Base-by-base conservation (phyloP, 345 rosid genomes). In the Trapa incisa region DNA sequence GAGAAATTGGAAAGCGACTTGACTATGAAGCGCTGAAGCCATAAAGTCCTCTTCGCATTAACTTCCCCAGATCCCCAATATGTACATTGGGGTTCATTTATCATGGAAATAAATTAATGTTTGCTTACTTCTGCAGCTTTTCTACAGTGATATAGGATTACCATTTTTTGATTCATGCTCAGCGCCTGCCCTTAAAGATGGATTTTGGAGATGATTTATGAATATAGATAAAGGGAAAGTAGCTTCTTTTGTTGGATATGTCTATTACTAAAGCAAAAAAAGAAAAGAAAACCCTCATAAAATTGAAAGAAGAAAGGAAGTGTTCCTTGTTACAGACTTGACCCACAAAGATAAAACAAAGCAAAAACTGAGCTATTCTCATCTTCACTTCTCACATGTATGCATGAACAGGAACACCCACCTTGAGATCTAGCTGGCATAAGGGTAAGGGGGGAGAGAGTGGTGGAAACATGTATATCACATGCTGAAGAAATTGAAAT, bases 1-100 rank as follows among this genome's bases (percentile, higher is more conserved):
- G 65, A 52, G 72, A 37, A 69, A 58, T 43, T 33, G 72, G 72
- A 69, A 68, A 75, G 70, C 61, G 70, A 78, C 71, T 73, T 74
- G 62, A 64, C 74, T 45, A 71, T 53, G 74, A 37, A 71, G 41
- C 29, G 29, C 47, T 32, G 50, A 63, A 35, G 14, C 66, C 60
- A 62, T 61, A 69, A 69, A 61, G 72, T 61, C 72, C 67, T 15
- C 37, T 12, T 22, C 35, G 37, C 67, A 58, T 58, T 57, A 57
- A 58, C 63, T 22, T 38, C 63, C 38, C 32, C 63, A 32, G 37
- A 4, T 16, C 54, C 54, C 22, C 54, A 22, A 22, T 22, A 13
- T 22, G 29, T 22, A 22, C 29, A 22, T 41, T 41, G 43, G 43
- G 29, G 29, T 22, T 22, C 7, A 41, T 41, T n/a, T 13, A 56